Evolutionary conservation across 139 green algal genomes (phyloP).

Genomic region (Tetradesmus obliquus): DNA sequence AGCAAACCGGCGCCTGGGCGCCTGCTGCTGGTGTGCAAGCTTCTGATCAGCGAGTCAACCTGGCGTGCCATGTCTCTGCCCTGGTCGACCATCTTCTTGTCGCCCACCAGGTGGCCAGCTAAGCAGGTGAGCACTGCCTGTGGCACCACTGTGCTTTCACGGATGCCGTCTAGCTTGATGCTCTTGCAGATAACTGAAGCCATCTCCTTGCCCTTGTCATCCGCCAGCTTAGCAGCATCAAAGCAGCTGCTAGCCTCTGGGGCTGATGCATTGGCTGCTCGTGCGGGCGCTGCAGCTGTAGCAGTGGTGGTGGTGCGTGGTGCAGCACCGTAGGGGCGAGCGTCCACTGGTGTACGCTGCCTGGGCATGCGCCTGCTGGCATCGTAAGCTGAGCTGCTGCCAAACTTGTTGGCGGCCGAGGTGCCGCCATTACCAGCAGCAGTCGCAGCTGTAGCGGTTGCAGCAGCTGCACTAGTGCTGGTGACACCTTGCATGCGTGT

Average conservation of each 20-base stretch:
- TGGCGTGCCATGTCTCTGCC: background rate
- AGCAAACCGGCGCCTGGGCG: too few species aligned
- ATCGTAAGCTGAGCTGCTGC: background rate
- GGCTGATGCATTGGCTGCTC: background rate
- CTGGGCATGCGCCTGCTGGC: background rate
- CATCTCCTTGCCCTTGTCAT: background rate
- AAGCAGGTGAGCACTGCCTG: background rate
- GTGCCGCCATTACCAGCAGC: too few species aligned
- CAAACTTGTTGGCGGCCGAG: too few species aligned
- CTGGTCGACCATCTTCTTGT: background rate
- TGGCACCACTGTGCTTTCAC: background rate
- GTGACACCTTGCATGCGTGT: too few species aligned
- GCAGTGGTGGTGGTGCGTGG: background rate
- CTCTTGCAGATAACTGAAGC: background rate
- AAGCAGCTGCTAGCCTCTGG: background rate
- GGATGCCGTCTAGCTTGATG: constrained; percentile 5
- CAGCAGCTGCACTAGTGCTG: too few species aligned
- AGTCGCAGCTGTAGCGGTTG: too few species aligned
- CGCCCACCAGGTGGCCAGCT: background rate
- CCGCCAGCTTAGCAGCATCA: background rate
- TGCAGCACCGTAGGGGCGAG: background rate
- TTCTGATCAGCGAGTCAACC: background rate
- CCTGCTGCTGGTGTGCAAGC: background rate
- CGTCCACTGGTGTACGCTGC: background rate
- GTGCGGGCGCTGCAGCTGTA: background rate